Evolutionary conservation across 2,329 filamentous ascomycete genomes (phyloP).

Genomic region (Mycosphaerella sp.): DNA sequence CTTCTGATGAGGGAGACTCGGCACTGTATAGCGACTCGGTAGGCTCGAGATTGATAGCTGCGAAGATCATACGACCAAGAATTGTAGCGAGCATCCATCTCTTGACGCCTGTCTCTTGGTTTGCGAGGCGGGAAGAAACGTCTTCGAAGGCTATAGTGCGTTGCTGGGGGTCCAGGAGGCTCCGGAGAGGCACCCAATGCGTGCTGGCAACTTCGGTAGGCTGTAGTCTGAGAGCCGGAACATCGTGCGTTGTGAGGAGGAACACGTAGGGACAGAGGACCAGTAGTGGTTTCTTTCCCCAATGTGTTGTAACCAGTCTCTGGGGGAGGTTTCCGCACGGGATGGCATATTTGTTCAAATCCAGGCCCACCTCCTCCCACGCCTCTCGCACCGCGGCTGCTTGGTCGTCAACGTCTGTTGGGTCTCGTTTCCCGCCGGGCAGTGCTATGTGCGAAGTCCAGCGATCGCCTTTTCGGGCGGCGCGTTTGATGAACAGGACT

Average conservation of each 20-base stretch:
- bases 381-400: conserved; percentile 59
- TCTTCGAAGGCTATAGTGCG: conserved; percentile 59
- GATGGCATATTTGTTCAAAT: conserved; percentile 42
- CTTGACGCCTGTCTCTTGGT: conserved; percentile 48
- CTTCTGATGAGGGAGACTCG: conserved; percentile 28
- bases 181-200: conserved; percentile 61
- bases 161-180: conserved; percentile 54
- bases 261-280: conserved; percentile 64
- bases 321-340: conserved; percentile 58
- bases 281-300: conserved; percentile 59
- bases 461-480: conserved; percentile 57
- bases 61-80: conserved; percentile 62
- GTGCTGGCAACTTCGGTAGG: conserved; percentile 61
- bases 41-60: conserved; percentile 56
- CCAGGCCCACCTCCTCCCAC: conserved; percentile 57
- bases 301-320: conserved; percentile 58
- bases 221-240: conserved; percentile 56
- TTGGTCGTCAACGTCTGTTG: conserved; percentile 56
- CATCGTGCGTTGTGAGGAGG: conserved; percentile 51
- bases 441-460: conserved; percentile 65
- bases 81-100: conserved; percentile 51
- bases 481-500: conserved; percentile 64
- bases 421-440: conserved; percentile 61
- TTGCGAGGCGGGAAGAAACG: conserved; percentile 55
- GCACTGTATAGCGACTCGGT: conserved; percentile 55